Base-by-base conservation (phyloP, 2,329 filamentous ascomycete species). In the Lasiodiplodia theobromae region DNA sequence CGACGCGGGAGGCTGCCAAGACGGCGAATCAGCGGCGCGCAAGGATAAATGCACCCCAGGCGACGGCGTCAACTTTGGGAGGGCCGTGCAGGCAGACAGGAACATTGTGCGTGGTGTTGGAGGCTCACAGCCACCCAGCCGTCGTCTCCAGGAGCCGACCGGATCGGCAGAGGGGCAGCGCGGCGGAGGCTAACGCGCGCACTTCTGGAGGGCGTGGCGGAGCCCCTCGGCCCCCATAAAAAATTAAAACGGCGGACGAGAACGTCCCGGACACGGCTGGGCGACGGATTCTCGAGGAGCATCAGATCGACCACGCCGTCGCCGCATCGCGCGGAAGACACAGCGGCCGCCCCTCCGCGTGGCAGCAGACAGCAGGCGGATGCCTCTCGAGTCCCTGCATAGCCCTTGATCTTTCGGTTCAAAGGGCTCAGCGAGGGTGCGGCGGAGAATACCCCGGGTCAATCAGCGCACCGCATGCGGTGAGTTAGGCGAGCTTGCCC, bases 91-190 rank as follows among this genome's bases (percentile, higher is more conserved):
- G 58, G 40, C 23, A 11, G 44, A 37, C 60, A 52, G 47, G 47
- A 64, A 64, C 47, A 53, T 52, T 23, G 28, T 37, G 60, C n/a
- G 60, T 64, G 60, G 60, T 64, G 60, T 64, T 64, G 60, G 60
- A 64, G 60, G 60, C 47, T 64, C 28, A 49, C 31, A 49, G 44
- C 40, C 54, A 52, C 47, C 44, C 44, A 31, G 40, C 16, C 25
- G 58, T 44, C 58, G 40, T 21, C 12, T 31, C 11, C 31, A 38
- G 47, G 60, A 64, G 60, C 60, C 51, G 38, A 56, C 63, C 63
- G 63, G 63, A 66, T 66, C 63, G 49, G 54, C 63, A 66, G 63
- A 66, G 63, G 63, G 63, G 63, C 63, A 56, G 52, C 63, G 34
- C 49, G 62, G 63, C 63, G 63, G 63, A 56, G 51, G 37, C 52